These are phyloP conservation scores for Wickerhamomyces sydowiorum DNA, from an alignment of 805 yeast genomes.

Conservation along the genomic window DNA sequence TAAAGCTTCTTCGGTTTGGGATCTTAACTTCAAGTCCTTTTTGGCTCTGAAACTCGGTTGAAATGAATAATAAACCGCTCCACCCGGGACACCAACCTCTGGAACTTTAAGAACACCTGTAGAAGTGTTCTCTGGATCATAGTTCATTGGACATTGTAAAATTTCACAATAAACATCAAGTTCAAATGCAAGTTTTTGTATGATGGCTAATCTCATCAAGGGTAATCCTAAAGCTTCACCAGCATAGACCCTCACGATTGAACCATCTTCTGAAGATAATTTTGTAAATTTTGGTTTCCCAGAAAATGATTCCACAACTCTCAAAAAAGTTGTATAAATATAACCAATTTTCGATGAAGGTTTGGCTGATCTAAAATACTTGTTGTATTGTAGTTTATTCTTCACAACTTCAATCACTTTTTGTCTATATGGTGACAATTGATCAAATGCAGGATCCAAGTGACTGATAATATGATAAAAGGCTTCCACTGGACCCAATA, in stretches of 20 bases:
- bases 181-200: constrained; percentile 7
- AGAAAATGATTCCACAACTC: background rate
- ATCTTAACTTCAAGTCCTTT: background rate
- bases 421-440: background rate
- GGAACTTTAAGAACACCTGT: background rate
- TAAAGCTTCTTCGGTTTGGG: background rate
- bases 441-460: background rate
- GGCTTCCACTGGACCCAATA: background rate
- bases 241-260: constrained; percentile 11
- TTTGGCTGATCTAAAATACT: background rate
- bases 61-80: background rate
- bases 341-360: background rate
- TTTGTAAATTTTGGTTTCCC: background rate
- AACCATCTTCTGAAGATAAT: constrained; percentile 5
- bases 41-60: background rate
- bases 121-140: background rate
- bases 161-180: constrained; percentile 4
- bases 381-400: background rate
- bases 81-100: background rate
- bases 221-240: constrained; percentile 10
- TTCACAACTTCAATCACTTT: background rate
- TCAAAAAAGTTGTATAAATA: background rate
- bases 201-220: constrained; percentile 3
- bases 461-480: background rate
- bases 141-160: background rate